Conservation (phyloP, 1,139 yeast species). For the Debaryomycetaceae sp. region DNA sequence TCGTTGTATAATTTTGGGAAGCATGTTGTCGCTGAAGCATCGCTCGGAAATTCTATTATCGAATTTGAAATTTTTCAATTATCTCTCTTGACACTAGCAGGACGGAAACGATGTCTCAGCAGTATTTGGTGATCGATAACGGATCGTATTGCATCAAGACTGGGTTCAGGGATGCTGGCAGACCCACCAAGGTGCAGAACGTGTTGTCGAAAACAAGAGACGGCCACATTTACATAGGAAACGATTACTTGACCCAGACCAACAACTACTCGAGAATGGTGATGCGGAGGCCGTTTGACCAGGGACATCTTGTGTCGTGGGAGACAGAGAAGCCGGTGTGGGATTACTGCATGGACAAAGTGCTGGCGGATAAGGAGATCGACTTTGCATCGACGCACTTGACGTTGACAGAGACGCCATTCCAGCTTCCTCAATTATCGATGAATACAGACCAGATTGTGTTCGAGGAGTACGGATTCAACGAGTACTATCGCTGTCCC, state of each 20-base stretch:
- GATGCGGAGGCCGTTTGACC: slow-evolving; percentile 79
- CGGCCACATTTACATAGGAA: slow-evolving; percentile 68
- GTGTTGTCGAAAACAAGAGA: slow-evolving; percentile 74
- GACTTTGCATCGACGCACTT: slow-evolving; percentile 51
- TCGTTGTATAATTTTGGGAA: not conserved
- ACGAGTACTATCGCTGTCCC: slow-evolving; percentile 56
- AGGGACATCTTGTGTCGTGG: slow-evolving; percentile 90
- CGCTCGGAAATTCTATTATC: not conserved
- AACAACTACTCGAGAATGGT: slow-evolving; percentile 73
- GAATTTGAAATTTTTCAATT: not conserved
- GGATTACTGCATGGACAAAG: slow-evolving; percentile 62
- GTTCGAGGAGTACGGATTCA: slow-evolving; percentile 90
- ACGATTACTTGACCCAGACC: slow-evolving; percentile 58
- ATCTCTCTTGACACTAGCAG: not conserved
- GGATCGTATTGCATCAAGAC: slow-evolving; percentile 84
- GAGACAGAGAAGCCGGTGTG: slow-evolving; percentile 88
- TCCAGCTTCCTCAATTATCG: slow-evolving; percentile 78
- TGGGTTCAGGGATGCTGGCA: slow-evolving; percentile 48
- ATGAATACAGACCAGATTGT: slow-evolving; percentile 87
- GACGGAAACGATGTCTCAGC: slow-evolving; percentile 9
- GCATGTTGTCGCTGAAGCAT: not conserved
- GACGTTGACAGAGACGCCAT: slow-evolving; percentile 73
- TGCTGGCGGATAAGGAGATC: slow-evolving; percentile 27
- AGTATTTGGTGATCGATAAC: slow-evolving; percentile 62
- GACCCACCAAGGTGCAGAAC: slow-evolving; percentile 59